Evolutionary conservation across 1,284 basidiomycete genomes (phyloP).

Genomic region (Microbotryum lychnidis-dioicae): DNA sequence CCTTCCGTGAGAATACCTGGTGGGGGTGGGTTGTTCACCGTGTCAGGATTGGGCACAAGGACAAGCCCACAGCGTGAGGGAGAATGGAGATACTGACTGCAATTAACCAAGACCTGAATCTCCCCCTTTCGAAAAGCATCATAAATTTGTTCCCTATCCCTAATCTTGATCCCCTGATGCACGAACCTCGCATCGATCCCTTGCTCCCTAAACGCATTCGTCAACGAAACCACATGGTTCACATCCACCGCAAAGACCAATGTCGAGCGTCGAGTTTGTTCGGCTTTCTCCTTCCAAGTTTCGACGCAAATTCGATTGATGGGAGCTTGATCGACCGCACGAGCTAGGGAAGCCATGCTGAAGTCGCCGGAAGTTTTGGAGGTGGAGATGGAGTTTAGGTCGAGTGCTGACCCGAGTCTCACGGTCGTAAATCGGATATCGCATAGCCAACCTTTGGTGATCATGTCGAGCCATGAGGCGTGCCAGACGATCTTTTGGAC

Average conservation of each 20-base stretch:
- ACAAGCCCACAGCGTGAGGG: background rate
- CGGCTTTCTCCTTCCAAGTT: conserved; percentile 74
- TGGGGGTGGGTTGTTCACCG: conserved; percentile 1
- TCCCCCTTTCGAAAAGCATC: conserved; percentile 59
- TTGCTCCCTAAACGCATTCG: conserved; percentile 59
- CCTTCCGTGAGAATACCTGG: conserved; percentile 84
- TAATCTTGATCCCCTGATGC: conserved; percentile 54
- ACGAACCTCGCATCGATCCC: conserved; percentile 82
- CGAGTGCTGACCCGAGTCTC: conserved; percentile 52
- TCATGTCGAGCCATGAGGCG: conserved; percentile 85
- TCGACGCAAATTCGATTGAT: conserved; percentile 68
- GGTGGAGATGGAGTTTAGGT: conserved; percentile 59
- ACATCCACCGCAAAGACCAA: conserved; percentile 85
- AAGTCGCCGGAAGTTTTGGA: conserved; percentile 68
- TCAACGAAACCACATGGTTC: conserved; percentile 69
- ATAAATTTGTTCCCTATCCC: conserved; percentile 59
- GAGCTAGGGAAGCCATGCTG: conserved; percentile 61
- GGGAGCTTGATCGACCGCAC: conserved; percentile 66
- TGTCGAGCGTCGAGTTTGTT: conserved; percentile 65
- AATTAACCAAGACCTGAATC: conserved; percentile 82
- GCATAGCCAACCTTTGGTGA: conserved; percentile 64
- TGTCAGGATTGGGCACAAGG: background rate
- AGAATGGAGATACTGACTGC: conserved; percentile 49
- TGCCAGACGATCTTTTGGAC: conserved; percentile 93
- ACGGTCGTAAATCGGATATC: conserved; percentile 75